phyloP scores from a whole-genome alignment of 1,284 basidiomycete genomes.

The Afroboletus lepidellus region DNA sequence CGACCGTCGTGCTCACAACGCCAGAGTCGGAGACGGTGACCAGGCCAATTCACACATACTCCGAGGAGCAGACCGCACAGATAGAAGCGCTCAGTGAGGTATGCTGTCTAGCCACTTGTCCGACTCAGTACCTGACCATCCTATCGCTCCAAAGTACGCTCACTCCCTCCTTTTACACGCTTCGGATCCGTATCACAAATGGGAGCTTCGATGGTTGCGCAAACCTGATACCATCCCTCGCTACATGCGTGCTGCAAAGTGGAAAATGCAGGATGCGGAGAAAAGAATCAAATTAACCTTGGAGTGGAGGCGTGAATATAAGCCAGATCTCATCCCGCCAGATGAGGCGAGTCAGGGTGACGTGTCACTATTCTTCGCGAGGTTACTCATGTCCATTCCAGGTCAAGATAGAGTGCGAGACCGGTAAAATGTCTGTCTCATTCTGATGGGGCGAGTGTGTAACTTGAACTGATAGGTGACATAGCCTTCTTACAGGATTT shows the following conservation, averaged over 20 bases:
- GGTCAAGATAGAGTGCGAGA: constrained; percentile 74
- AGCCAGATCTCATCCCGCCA: constrained; percentile 79
- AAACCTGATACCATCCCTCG: constrained; percentile 74
- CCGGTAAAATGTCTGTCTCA: constrained; percentile 78
- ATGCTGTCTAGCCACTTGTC: constrained; percentile 12
- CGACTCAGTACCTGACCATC: not conserved
- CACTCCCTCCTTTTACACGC: constrained; percentile 58
- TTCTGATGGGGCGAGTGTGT: not conserved
- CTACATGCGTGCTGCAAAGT: constrained; percentile 83
- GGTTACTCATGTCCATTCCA: constrained; percentile 14
- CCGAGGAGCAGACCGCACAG: constrained; percentile 58
- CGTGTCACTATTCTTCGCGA: constrained; percentile 1
- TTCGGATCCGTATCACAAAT: constrained; percentile 67
- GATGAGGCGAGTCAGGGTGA: constrained; percentile 52
- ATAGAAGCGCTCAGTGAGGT: constrained; percentile 66
- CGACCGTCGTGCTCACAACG: constrained; percentile 42
- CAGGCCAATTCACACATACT: constrained; percentile 59
- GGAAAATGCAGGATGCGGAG: constrained; percentile 75
- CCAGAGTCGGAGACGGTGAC: constrained; percentile 48
- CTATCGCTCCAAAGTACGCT: constrained; percentile 52
- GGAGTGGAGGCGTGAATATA: constrained; percentile 79
- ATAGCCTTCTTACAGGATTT: constrained; percentile 78
- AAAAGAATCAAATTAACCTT: constrained; percentile 74
- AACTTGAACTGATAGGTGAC: constrained; percentile 40
- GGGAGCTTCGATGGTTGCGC: constrained; percentile 76